Evolutionary conservation across 169 alveolate species (phyloP), one percentile per base, ranked within the genome.

Genomic region (Blepharisma undulans): DNA sequence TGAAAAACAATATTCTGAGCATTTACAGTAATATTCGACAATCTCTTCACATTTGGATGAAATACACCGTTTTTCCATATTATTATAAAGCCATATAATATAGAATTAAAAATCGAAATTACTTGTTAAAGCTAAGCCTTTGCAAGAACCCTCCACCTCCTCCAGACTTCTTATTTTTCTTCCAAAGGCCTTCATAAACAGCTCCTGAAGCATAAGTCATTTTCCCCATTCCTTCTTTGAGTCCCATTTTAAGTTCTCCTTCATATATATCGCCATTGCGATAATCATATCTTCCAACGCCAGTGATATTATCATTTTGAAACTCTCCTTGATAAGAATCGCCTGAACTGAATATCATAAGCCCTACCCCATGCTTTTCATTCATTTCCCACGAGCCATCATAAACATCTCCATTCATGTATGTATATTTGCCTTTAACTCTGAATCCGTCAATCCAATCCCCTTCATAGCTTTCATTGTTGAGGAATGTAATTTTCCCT

Each of bases 311-410:
- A 14, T 98, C 98, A 48, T 96, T 91, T 74, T 91, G 94, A 90
- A 95, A 96, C 86, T 96, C 91, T 33, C 99, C 99, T 94, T 95
- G 92, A 86, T 94, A 96, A 25, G 90, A 93, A 8, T 96, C 98
- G 18, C 93, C 93, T 76, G 92, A 96, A 72, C 88, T 92, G 84
- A 91, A 93, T 8, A 84, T 90, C 93, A 94, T 87, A 82, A 90
- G 93, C n/a, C 98, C 98, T 32, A 96, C 94, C 66, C 98, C 98
- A 81, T 93, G 89, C 90, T 94, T 96, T 76, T 72, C 61, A 27
- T 33, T 74, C 25, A 32, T 74, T 33, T 33, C 72, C 89, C 89
- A 82, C 7, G 7, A 21, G 27, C 89, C 89, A 22, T 22, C 22
- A 5, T 48, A 82, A n/a, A 22, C 30, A 3, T 48, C 36, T 82